Conservation (phyloP, 371 early-diverging fungal genomes). For the Apophysomyces ossiformis region DNA sequence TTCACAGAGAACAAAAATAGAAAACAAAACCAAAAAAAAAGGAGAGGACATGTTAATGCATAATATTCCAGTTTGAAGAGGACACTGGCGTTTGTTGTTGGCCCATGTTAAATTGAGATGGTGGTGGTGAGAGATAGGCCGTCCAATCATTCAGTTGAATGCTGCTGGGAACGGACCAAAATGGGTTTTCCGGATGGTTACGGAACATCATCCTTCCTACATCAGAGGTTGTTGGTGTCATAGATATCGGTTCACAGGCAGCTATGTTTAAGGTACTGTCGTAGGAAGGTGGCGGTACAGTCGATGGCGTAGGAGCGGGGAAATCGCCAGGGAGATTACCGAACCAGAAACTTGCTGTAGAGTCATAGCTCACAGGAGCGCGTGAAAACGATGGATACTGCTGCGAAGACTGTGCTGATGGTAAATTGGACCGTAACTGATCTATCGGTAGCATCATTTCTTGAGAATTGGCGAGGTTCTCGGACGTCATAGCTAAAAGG, state of each 20-base stretch:
- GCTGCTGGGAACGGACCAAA: constrained; percentile 54
- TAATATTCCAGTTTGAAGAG: not conserved
- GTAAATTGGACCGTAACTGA: constrained; percentile 7
- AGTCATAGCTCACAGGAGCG: not conserved
- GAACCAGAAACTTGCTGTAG: constrained; percentile 18
- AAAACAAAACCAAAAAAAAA: too few species aligned
- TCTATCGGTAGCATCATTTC: constrained; percentile 27
- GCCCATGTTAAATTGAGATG: not conserved
- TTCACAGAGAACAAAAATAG: too few species aligned
- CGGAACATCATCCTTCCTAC: constrained; percentile 35
- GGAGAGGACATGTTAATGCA: too few species aligned
- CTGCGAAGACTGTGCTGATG: constrained; percentile 13
- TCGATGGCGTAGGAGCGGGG: constrained; percentile 7
- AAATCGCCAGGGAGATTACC: constrained; percentile 18
- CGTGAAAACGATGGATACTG: not conserved
- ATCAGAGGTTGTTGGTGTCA: constrained; percentile 1
- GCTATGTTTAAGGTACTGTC: constrained; percentile 1
- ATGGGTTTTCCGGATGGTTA: constrained; percentile 52
- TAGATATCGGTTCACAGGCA: not conserved
- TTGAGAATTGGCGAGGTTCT: not conserved
- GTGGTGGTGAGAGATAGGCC: constrained; percentile 35
- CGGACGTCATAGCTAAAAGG: constrained; percentile 1
- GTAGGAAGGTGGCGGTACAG: not conserved
- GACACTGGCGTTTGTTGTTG: not conserved
- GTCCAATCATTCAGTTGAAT: constrained; percentile 53